Conservation (phyloP, 768 basidiomycete species). For the Xerocomellus intermedius region DNA sequence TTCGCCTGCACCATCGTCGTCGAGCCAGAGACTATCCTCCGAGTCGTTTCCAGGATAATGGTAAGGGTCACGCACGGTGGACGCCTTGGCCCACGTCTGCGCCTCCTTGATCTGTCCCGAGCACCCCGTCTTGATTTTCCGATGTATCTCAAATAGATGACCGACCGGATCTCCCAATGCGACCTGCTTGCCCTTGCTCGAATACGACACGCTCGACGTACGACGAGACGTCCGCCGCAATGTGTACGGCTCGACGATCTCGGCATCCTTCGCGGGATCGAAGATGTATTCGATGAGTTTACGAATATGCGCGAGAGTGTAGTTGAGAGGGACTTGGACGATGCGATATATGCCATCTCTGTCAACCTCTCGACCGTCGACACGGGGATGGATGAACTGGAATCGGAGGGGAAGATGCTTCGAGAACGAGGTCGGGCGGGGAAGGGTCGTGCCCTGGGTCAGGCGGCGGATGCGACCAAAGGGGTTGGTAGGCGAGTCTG, state of each 20-base stretch:
- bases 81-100: slow-evolving; percentile 48
- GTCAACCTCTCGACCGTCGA: slow-evolving; percentile 20
- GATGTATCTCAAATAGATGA: slow-evolving; percentile 63
- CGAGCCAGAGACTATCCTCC: slow-evolving; percentile 31
- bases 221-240: slow-evolving; percentile 29
- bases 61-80: slow-evolving; percentile 52
- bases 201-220: slow-evolving; percentile 7
- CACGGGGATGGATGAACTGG: slow-evolving; percentile 47
- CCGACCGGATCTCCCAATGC: slow-evolving; percentile 25
- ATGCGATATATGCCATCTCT: slow-evolving; percentile 59
- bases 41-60: slow-evolving; percentile 41
- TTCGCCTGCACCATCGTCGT: slow-evolving; percentile 37
- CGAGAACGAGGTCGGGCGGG: slow-evolving; percentile 47
- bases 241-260: slow-evolving; percentile 20
- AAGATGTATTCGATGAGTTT: slow-evolving; percentile 64
- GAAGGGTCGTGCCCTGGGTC: slow-evolving; percentile 37
- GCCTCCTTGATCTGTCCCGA: slow-evolving; percentile 56
- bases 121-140: slow-evolving; percentile 41
- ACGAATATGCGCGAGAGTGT: slow-evolving; percentile 65
- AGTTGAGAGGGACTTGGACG: slow-evolving; percentile 67
- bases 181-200: slow-evolving; percentile 22
- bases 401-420: slow-evolving; percentile 65
- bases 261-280: slow-evolving; percentile 25
- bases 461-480: slow-evolving; percentile 56
- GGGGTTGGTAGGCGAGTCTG: slow-evolving; percentile 71